Evolutionary conservation across 2,329 filamentous ascomycete genomes (phyloP).

Genomic region (Diplodia scrobiculata): DNA sequence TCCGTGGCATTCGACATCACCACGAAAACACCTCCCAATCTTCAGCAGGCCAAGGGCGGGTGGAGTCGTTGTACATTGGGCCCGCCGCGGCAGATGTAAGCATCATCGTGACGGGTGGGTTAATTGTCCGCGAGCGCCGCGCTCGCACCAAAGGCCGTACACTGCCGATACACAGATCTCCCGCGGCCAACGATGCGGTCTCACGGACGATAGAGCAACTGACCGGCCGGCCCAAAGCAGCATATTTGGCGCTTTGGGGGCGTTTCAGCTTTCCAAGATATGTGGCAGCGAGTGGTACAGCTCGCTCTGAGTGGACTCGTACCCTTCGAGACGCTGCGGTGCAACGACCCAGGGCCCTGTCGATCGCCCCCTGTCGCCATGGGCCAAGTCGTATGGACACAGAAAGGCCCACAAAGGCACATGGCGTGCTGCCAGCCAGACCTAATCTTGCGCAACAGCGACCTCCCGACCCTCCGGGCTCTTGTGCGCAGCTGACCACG

Average conservation of each 20-base stretch:
- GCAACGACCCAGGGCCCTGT: constrained; percentile 19
- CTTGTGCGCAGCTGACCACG: constrained; percentile 31
- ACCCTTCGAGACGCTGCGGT: neutral
- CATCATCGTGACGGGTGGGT: neutral
- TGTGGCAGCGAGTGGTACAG: neutral
- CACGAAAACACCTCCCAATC: constrained; percentile 15
- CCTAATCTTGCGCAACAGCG: constrained; percentile 25
- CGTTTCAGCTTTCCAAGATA: constrained; percentile 11
- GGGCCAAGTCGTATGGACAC: neutral
- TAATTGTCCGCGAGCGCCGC: constrained; percentile 5
- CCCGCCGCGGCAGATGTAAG: constrained; percentile 6
- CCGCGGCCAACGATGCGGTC: neutral
- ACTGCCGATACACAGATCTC: constrained; percentile 7
- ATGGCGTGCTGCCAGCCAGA: constrained; percentile 4
- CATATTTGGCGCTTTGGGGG: constrained; percentile 18
- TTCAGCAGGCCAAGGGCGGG: constrained; percentile 15
- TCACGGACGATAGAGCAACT: neutral
- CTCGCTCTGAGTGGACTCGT: constrained; percentile 1
- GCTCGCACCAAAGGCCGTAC: constrained; percentile 9
- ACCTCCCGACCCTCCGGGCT: constrained; percentile 15
- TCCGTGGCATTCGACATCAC: constrained; percentile 15
- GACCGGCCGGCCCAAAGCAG: constrained; percentile 11
- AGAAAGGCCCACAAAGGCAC: constrained; percentile 7
- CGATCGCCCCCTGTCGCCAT: constrained; percentile 18
- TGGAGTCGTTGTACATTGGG: constrained; percentile 10